phyloP scores from a whole-genome alignment of 371 early-diverging fungal genomes.

The Mortierella sp. region DNA sequence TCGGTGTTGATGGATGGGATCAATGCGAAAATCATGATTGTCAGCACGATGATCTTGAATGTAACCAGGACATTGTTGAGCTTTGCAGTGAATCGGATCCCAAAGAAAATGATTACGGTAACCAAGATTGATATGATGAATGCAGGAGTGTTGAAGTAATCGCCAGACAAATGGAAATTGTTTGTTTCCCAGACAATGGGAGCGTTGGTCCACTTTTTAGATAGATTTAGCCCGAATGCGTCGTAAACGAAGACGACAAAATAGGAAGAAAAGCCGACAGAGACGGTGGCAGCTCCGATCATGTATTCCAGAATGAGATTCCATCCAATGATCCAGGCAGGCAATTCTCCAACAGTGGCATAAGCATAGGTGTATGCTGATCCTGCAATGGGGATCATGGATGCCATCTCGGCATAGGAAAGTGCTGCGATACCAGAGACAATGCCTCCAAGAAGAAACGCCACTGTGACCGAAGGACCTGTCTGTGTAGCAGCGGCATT shows the following conservation, averaged over 20 bases:
- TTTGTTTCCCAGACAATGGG: conserved; percentile 72
- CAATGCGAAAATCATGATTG: conserved; percentile 84
- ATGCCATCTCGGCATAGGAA: conserved; percentile 86
- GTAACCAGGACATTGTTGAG: conserved; percentile 79
- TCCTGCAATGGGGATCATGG: conserved; percentile 88
- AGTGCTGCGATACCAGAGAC: conserved; percentile 80
- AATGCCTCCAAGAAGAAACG: conserved; percentile 81
- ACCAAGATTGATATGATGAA: conserved; percentile 73
- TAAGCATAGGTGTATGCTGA: conserved; percentile 89
- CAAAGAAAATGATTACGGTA: conserved; percentile 71
- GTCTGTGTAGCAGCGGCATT: conserved; percentile 81
- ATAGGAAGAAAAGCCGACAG: conserved; percentile 83
- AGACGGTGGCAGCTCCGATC: conserved; percentile 80
- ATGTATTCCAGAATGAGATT: conserved; percentile 87
- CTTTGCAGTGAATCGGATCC: conserved; percentile 80
- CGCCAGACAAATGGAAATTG: conserved; percentile 61
- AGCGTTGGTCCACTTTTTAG: conserved; percentile 67
- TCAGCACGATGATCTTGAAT: conserved; percentile 80
- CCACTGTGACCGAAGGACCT: conserved; percentile 86
- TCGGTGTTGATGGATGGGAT: conserved; percentile 71
- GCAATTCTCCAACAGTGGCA: conserved; percentile 86
- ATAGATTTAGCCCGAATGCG: conserved; percentile 65
- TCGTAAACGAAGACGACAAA: conserved; percentile 75
- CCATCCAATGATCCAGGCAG: conserved; percentile 91
- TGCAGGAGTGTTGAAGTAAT: conserved; percentile 82